These are phyloP conservation scores for Candida orba DNA, from an alignment of 805 yeast genomes.

Conservation along the genomic window DNA sequence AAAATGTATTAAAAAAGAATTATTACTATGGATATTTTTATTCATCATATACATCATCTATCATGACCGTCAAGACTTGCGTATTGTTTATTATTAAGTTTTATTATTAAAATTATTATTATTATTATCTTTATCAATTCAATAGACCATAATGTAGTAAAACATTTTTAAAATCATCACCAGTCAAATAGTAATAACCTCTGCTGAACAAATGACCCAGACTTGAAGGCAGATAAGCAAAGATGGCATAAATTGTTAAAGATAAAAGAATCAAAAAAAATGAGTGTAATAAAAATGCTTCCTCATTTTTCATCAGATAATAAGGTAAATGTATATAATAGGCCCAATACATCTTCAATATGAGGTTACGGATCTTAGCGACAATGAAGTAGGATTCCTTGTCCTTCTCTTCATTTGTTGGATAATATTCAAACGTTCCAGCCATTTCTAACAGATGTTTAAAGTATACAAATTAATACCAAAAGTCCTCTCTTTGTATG, in stretches of 20 bases:
- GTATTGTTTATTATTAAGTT: too few relatives aligned
- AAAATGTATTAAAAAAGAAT: too few relatives aligned
- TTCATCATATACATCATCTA: too few relatives aligned
- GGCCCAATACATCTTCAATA: slow-evolving; percentile 34
- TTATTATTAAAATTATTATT: too few relatives aligned
- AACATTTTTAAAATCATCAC: slow-evolving; percentile 23
- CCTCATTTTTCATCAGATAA: slow-evolving; percentile 35
- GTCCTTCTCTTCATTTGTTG: slow-evolving; percentile 24
- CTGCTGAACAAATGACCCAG: slow-evolving; percentile 20
- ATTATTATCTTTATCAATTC: neutral
- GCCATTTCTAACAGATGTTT: slow-evolving; percentile 8
- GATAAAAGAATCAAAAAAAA: slow-evolving; percentile 32
- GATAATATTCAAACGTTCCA: slow-evolving; percentile 24
- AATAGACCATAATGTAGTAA: slow-evolving; percentile 13
- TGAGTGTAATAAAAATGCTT: slow-evolving; percentile 33
- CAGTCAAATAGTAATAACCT: slow-evolving; percentile 27
- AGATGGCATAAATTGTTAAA: slow-evolving; percentile 32
- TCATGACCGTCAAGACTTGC: too few relatives aligned
- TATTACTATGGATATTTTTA: too few relatives aligned
- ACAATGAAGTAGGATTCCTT: slow-evolving; percentile 19
- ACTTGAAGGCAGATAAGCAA: slow-evolving; percentile 25
- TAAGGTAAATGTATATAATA: slow-evolving; percentile 39
- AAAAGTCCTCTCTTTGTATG: too few relatives aligned
- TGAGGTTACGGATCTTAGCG: slow-evolving; percentile 23
- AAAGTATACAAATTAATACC: too few relatives aligned